phyloP scores from a whole-genome alignment of 208 protist genomes.

The Jaenimonas drosophilae region DNA sequence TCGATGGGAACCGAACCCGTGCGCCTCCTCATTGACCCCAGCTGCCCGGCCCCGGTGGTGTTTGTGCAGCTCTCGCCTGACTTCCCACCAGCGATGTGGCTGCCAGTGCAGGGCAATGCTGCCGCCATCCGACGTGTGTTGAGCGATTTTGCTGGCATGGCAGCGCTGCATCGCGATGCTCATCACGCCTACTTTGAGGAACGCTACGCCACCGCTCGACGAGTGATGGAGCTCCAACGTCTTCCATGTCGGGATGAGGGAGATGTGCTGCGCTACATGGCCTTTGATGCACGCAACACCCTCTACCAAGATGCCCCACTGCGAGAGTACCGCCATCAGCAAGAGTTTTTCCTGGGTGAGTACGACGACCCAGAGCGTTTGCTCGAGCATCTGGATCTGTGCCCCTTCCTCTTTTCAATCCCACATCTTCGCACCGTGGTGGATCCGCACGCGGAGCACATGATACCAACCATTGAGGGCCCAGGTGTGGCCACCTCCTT shows the following conservation, averaged over 20 bases:
- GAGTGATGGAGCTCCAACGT: constrained; percentile 59
- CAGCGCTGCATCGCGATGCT: constrained; percentile 60
- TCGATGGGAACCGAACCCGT: constrained; percentile 70
- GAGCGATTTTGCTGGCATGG: constrained; percentile 66
- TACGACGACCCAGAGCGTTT: constrained; percentile 80
- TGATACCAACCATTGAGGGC: constrained; percentile 65
- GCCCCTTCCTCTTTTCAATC: constrained; percentile 77
- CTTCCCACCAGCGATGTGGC: constrained; percentile 86
- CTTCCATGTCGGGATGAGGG: constrained; percentile 30
- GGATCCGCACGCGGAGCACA: constrained; percentile 64
- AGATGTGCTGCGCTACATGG: constrained; percentile 74
- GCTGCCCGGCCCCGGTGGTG: constrained; percentile 36
- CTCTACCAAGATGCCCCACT: constrained; percentile 65
- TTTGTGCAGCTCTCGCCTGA: constrained; percentile 79
- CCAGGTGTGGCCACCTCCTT: constrained; percentile 76
- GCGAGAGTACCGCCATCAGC: constrained; percentile 67
- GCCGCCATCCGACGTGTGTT: constrained; percentile 75
- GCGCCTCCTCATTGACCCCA: constrained; percentile 64
- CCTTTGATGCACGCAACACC: constrained; percentile 67
- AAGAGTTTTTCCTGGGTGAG: constrained; percentile 85
- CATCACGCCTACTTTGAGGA: constrained; percentile 60
- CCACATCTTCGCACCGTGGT: constrained; percentile 68
- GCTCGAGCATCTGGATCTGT: constrained; percentile 81
- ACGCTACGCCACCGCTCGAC: constrained; percentile 41
- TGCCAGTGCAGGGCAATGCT: constrained; percentile 72